Percentiles rank a stretch among this genome's conserved stretches.
Conservation (phyloP, 371 early-diverging fungal genomes). For the Syncephalastrum monosporum region DNA sequence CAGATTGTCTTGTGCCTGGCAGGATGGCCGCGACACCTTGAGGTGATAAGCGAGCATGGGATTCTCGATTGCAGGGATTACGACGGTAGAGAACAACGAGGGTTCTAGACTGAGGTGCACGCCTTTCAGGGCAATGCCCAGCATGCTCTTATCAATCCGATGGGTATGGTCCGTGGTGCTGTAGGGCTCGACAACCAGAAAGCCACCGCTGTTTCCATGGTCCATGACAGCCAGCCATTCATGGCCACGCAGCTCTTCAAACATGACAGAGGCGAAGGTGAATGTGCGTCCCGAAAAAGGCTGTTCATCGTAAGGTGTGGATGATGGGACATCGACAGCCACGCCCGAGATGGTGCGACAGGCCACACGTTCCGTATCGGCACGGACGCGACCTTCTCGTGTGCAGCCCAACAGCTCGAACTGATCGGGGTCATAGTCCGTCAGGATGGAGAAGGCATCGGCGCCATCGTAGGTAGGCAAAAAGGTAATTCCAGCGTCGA, state of each 20-base stretch:
- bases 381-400: constrained; percentile 1
- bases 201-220: constrained; percentile 33
- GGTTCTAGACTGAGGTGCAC: constrained; percentile 29
- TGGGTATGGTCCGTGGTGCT: constrained; percentile 28
- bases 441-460: constrained; percentile 49
- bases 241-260: constrained; percentile 40
- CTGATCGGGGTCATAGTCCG: constrained; percentile 36
- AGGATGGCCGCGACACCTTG: constrained; percentile 46
- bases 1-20: constrained; percentile 30
- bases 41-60: constrained; percentile 62
- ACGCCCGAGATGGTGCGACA: constrained; percentile 30
- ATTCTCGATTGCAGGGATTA: constrained; percentile 59
- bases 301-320: constrained; percentile 28
- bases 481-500: constrained; percentile 15
- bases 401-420: constrained; percentile 3
- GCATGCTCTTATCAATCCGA: constrained; percentile 45
- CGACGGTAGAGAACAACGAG: constrained; percentile 51
- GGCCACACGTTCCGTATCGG: constrained; percentile 13
- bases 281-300: constrained; percentile 44
- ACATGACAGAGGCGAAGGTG: constrained; percentile 40
- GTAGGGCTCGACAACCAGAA: constrained; percentile 55
- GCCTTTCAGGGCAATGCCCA: constrained; percentile 39
- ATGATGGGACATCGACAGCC: constrained; percentile 47
- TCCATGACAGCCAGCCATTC: constrained; percentile 49
- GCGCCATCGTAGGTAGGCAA: constrained; percentile 36